Conservation (phyloP, 148 eudicot species). For the Dysphania ambrosioides region DNA sequence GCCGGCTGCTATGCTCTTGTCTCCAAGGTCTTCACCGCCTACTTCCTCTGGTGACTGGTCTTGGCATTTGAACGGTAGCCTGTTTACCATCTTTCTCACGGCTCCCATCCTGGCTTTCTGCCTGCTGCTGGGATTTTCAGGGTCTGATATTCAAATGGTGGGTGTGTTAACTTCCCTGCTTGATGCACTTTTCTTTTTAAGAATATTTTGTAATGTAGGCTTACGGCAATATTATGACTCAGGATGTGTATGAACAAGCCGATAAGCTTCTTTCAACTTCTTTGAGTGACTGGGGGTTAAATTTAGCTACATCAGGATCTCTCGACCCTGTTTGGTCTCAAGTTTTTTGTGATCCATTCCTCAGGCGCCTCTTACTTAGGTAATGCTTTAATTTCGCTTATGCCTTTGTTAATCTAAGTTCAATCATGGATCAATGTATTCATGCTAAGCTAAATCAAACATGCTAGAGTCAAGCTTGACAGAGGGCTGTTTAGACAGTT, state of each 20-base stretch:
- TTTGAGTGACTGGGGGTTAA: constrained; percentile 57
- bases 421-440: not conserved
- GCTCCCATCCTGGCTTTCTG: constrained; percentile 79
- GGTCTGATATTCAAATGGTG: constrained; percentile 62
- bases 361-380: constrained; percentile 73
- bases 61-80: constrained; percentile 65
- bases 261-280: constrained; percentile 59
- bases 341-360: constrained; percentile 73
- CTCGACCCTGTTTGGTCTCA: constrained; percentile 89
- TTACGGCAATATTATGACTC: constrained; percentile 23
- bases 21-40: constrained; percentile 52
- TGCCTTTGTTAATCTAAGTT: not conserved
- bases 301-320: constrained; percentile 47
- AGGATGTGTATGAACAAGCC: constrained; percentile 57
- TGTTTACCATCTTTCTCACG: constrained; percentile 77
- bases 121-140: constrained; percentile 61
- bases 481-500: not conserved
- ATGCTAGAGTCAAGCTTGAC: not conserved
- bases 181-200: not conserved
- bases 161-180: constrained; percentile 17
- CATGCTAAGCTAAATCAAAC: not conserved
- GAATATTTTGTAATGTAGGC: constrained; percentile 4
- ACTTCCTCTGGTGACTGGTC: constrained; percentile 46
- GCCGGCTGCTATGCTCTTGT: constrained; percentile 66
- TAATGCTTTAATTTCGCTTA: constrained; percentile 25